Percentiles rank a stretch among this genome's conserved stretches.
Conservation (phyloP, 2,329 filamentous ascomycete genomes). For the Monilinia fructigena region DNA sequence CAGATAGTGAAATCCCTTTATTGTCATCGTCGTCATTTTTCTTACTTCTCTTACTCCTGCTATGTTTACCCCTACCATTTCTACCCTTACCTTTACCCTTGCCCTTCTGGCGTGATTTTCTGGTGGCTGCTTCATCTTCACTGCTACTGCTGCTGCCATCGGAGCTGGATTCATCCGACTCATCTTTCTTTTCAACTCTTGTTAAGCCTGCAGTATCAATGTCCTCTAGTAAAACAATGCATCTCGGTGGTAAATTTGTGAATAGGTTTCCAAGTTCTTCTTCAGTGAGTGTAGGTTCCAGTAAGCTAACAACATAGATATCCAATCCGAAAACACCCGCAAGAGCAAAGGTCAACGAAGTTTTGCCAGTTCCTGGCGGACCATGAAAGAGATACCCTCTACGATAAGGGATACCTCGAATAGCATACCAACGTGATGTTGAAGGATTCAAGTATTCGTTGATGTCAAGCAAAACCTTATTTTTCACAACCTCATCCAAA, state of each 20-base stretch:
- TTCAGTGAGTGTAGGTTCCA: slow-evolving; percentile 60
- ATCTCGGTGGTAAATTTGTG: slow-evolving; percentile 58
- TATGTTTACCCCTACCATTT: slow-evolving; percentile 39
- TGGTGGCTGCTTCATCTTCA: slow-evolving; percentile 37
- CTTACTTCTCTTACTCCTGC: slow-evolving; percentile 4
- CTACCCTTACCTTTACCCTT: slow-evolving; percentile 24
- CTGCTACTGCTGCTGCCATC: slow-evolving; percentile 1
- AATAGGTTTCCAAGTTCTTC: slow-evolving; percentile 60
- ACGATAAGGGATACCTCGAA: slow-evolving; percentile 71
- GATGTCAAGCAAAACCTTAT: slow-evolving; percentile 65
- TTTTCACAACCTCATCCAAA: slow-evolving; percentile 65
- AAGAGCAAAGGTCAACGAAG: slow-evolving; percentile 63
- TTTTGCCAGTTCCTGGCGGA: slow-evolving; percentile 73
- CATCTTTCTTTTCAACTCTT: slow-evolving; percentile 40
- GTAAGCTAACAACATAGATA: slow-evolving; percentile 62
- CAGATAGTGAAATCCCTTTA: slow-evolving; percentile 67
- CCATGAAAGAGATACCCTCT: slow-evolving; percentile 78
- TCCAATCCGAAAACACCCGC: slow-evolving; percentile 65
- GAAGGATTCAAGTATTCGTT: slow-evolving; percentile 74
- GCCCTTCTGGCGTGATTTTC: slow-evolving; percentile 48
- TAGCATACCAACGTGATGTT: slow-evolving; percentile 71
- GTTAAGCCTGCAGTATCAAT: slow-evolving; percentile 65
- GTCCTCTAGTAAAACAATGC: slow-evolving; percentile 67
- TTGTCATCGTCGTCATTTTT: slow-evolving; percentile 29
- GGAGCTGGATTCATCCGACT: slow-evolving; percentile 12